Evolutionary conservation across 345 rosid species (phyloP), one percentile per base, ranked within the genome.

Genomic region (Acer negundo): DNA sequence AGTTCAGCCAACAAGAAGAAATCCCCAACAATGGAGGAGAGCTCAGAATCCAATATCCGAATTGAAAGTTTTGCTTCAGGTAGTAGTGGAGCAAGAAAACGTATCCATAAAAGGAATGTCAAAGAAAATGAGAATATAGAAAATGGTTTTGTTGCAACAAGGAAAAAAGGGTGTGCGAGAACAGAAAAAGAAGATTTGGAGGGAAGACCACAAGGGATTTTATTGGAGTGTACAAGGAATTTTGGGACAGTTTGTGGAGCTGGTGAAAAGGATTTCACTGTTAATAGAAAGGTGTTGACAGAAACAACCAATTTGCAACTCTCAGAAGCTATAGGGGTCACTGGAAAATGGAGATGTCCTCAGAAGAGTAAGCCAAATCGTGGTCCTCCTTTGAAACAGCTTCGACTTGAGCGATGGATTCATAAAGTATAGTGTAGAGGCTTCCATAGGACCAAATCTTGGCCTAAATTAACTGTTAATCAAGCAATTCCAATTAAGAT

Each of bases 301-400:
- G 97, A 91, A 80, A 87, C 84, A 71, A 83, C 86, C 55, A 92
- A 91, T 72, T 77, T 82, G 42, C 87, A 84, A 49, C 74, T 47
- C 26, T 13, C 65, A 23, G 75, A 58, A 74, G 85, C 62, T 3
- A 75, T 44, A 19, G 94, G 72, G 68, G 80, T 80, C 9, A 74
- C 89, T 11, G 97, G 97, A 24, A 92, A 90, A 85, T 94, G 95
- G 97, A 74, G 74, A 12, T 94, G 98, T 31, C 98, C 98, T n/a
- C 97, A 84, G 73, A 91, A 83, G 78, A 86, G 84, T 66, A 93
- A 93, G 80, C 87, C 92, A 47, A 80, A 75, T 23, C 72, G 74
- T n/a, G 91, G 85, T 61, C 99, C 98, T 55, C 93, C 95, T 26
- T 4, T 87, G 89, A 95, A 91, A 85, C 97, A 93, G 87, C 98